Evolutionary conservation across 192 early-diverging fungal species (phyloP).

Genomic region (Backusella sp.): DNA sequence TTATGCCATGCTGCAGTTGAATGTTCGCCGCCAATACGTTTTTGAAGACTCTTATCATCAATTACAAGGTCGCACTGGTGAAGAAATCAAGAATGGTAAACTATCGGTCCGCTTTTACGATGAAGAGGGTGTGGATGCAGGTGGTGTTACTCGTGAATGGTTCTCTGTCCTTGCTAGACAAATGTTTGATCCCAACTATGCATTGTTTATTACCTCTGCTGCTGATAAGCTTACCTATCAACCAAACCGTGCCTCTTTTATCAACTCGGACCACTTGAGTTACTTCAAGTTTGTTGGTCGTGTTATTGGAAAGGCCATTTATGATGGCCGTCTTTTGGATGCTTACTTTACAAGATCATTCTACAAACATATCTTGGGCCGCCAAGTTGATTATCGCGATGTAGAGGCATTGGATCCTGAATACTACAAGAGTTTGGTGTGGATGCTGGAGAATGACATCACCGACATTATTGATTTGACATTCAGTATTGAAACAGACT

Average conservation of each 20-base stretch:
- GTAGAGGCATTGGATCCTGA: slow-evolving; percentile 97
- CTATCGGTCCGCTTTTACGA: slow-evolving; percentile 91
- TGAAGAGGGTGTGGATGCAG: slow-evolving; percentile 98
- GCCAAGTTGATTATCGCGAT: slow-evolving; percentile 93
- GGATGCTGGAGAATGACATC: slow-evolving; percentile 98
- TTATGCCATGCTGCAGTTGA: slow-evolving; percentile 78
- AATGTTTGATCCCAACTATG: slow-evolving; percentile 99
- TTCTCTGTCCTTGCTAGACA: slow-evolving; percentile 94
- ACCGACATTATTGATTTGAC: slow-evolving; percentile 93
- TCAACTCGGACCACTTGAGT: slow-evolving; percentile 90
- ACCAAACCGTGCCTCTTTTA: slow-evolving; percentile 89
- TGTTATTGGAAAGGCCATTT: slow-evolving; percentile 99
- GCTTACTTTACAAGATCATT: slow-evolving; percentile 98
- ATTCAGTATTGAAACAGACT: slow-evolving; percentile 90
- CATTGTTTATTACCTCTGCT: slow-evolving; percentile 95
- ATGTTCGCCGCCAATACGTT: slow-evolving; percentile 89
- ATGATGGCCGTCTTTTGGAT: slow-evolving; percentile 91
- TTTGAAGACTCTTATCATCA: slow-evolving; percentile 98
- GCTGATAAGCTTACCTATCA: slow-evolving; percentile 97
- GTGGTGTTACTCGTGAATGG: slow-evolving; percentile 98
- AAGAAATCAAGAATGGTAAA: slow-evolving; percentile 93
- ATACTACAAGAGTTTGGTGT: slow-evolving; percentile 96
- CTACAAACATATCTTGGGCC: slow-evolving; percentile 96
- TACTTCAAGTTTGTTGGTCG: slow-evolving; percentile 99
- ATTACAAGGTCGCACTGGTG: slow-evolving; percentile 84